Evolutionary conservation across 2,329 filamentous ascomycete species (phyloP).

Genomic region (Colletotrichum neosansevieriae): DNA sequence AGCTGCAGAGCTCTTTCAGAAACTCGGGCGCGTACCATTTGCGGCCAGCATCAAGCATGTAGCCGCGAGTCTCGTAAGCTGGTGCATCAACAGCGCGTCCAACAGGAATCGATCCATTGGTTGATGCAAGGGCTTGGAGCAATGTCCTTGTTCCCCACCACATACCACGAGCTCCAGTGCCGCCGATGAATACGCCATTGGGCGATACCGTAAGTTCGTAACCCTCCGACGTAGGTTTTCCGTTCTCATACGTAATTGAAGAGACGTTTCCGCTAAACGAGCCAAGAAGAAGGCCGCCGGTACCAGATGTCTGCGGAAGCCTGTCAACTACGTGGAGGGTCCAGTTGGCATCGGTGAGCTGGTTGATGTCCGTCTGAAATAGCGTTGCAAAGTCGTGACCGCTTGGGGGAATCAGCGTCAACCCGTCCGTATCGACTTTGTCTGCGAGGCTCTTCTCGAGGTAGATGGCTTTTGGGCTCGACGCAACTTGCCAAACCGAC

Average conservation of each 20-base stretch:
- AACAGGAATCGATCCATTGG: constrained; percentile 46
- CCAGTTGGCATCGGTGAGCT: constrained; percentile 56
- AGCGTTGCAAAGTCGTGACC: constrained; percentile 61
- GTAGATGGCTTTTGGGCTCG: constrained; percentile 50
- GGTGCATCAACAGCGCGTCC: constrained; percentile 53
- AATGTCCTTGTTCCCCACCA: constrained; percentile 62
- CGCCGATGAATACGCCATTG: constrained; percentile 52
- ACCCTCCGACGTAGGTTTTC: constrained; percentile 60
- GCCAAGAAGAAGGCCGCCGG: constrained; percentile 58
- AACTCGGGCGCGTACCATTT: constrained; percentile 47
- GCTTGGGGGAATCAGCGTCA: constrained; percentile 64
- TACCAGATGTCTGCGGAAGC: constrained; percentile 44
- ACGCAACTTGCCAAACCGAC: background rate
- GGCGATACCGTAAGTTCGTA: constrained; percentile 57
- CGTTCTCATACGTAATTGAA: constrained; percentile 60
- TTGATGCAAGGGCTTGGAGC: constrained; percentile 52
- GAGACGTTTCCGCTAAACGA: constrained; percentile 44
- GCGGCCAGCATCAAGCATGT: constrained; percentile 50
- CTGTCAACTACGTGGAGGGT: constrained; percentile 52
- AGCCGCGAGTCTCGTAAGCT: constrained; percentile 58
- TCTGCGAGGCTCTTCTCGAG: constrained; percentile 55
- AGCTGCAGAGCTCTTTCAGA: constrained; percentile 57
- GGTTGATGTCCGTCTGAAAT: constrained; percentile 58
- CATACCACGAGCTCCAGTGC: constrained; percentile 57
- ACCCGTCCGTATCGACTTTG: constrained; percentile 55